phyloP scores from a whole-genome alignment of 2,329 filamentous ascomycete genomes.

The Fusarium xylarioides region DNA sequence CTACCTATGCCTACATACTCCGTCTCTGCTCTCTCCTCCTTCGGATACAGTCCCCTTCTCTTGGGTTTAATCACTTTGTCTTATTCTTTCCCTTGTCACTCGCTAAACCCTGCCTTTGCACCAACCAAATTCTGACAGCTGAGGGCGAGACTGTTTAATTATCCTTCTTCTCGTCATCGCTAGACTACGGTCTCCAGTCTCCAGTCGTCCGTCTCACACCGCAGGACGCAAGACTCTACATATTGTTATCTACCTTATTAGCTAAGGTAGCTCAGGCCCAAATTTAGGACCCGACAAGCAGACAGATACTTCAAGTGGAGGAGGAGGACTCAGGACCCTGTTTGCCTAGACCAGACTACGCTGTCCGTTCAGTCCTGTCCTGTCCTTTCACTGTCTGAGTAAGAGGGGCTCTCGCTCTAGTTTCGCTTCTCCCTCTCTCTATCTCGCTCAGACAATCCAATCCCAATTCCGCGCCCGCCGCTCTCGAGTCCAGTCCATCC shows the following conservation, averaged over 20 bases:
- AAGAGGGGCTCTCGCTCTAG: conserved; percentile 26
- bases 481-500: conserved; percentile 33
- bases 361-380: background rate
- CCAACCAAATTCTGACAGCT: conserved; percentile 10
- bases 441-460: conserved; percentile 30
- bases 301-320: background rate
- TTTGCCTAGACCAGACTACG: background rate
- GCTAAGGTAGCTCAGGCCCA: background rate
- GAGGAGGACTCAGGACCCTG: conserved; percentile 9
- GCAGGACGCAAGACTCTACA: conserved; percentile 7
- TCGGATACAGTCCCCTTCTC: background rate
- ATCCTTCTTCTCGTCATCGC: background rate
- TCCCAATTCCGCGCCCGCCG: conserved; percentile 27
- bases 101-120: conserved; percentile 28
- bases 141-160: background rate
- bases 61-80: background rate
- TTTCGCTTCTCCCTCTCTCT: background rate
- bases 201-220: background rate
- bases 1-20: background rate
- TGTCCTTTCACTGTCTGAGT: conserved; percentile 11
- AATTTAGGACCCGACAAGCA: background rate
- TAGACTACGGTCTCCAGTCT: background rate
- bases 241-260: background rate
- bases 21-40: background rate
- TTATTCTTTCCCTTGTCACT: conserved; percentile 18